These are phyloP conservation scores for Halophytophthora batemanensis DNA, from an alignment of 352 stramenopile species.

Conservation along the genomic window DNA sequence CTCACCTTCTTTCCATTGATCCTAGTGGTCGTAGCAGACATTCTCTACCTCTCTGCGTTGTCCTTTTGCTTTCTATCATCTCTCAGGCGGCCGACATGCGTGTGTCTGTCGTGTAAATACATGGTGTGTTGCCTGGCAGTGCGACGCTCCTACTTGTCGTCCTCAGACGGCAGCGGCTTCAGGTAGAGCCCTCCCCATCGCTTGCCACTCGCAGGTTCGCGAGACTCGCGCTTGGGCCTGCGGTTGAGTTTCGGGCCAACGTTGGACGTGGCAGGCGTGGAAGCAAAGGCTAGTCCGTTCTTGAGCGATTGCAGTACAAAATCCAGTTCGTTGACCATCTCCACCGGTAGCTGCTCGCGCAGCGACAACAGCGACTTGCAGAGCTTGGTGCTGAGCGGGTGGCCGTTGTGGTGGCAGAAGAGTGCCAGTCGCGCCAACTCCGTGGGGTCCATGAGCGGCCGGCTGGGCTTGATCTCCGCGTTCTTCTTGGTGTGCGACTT, in stretches of 20 bases:
- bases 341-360: slow-evolving; percentile 30
- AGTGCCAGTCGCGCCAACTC: slow-evolving; percentile 51
- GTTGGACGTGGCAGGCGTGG: slow-evolving; percentile 4
- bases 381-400: slow-evolving; percentile 36
- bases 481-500: slow-evolving; percentile 17
- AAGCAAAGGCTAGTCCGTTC: slow-evolving; percentile 20
- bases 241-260: neutral
- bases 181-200: neutral
- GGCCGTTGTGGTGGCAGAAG: slow-evolving; percentile 55
- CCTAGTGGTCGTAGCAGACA: no score
- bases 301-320: slow-evolving; percentile 36
- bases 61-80: no score
- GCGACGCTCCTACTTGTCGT: neutral
- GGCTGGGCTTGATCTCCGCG: neutral
- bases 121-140: neutral
- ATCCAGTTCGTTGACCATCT: slow-evolving; percentile 42
- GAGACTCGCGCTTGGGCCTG: neutral
- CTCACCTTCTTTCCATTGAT: no score
- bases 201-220: slow-evolving; percentile 12
- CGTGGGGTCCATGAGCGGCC: slow-evolving; percentile 26
- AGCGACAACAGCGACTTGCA: slow-evolving; percentile 41
- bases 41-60: no score
- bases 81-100: no score
- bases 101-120: no score
- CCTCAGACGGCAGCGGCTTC: no score